Percentiles rank a stretch among this genome's conserved stretches.
These are phyloP conservation scores for Agaricus blazei DNA, from an alignment of 768 basidiomycete genomes.

Conservation along the genomic window DNA sequence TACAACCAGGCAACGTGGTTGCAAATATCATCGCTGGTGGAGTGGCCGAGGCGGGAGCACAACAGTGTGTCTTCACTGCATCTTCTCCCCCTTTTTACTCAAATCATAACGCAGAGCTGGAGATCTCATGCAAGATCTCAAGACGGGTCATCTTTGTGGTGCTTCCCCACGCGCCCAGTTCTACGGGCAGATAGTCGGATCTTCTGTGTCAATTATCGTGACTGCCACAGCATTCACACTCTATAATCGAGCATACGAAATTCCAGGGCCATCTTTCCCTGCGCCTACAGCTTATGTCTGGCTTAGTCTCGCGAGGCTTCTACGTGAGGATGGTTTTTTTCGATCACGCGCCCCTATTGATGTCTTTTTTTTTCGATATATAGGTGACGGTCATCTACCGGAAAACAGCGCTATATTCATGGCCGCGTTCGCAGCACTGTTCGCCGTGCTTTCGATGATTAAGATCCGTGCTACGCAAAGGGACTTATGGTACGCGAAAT, in stretches of 20 bases:
- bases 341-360: constrained; percentile 15
- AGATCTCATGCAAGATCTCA: constrained; percentile 98
- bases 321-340: constrained; percentile 46
- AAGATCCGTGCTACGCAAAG: constrained; percentile 57
- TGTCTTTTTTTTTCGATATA: constrained; percentile 16
- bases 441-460: constrained; percentile 57
- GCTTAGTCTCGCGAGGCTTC: constrained; percentile 70
- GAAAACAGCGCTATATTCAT: constrained; percentile 73
- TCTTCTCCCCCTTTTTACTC: neutral
- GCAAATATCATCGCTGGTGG: constrained; percentile 97
- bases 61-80: constrained; percentile 51
- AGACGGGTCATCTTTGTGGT: constrained; percentile 89
- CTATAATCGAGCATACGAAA: constrained; percentile 82
- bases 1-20: constrained; percentile 93
- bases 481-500: constrained; percentile 53
- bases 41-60: constrained; percentile 94
- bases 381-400: constrained; percentile 82
- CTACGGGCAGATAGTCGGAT: constrained; percentile 90
- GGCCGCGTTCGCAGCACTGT: constrained; percentile 68
- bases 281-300: constrained; percentile 96
- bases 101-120: constrained; percentile 57
- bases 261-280: constrained; percentile 93
- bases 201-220: constrained; percentile 81
- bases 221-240: constrained; percentile 84
- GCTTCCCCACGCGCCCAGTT: constrained; percentile 95